These are phyloP conservation scores for Chloranthus sessilifolius DNA, from an alignment of 164 flowering plant genomes.

Conservation along the genomic window DNA sequence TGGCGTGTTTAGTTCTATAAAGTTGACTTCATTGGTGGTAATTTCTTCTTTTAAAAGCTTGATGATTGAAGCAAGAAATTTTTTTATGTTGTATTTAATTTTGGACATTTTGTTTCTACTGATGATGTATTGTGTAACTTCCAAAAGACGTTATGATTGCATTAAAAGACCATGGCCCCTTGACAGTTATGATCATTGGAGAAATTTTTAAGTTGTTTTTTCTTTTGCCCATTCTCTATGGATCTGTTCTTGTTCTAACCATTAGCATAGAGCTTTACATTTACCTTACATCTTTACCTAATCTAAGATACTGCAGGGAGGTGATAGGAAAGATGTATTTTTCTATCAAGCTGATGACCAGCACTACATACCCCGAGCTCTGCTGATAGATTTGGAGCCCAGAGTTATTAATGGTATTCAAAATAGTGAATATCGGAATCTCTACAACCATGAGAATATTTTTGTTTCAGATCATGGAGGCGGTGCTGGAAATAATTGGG, in stretches of 20 bases:
- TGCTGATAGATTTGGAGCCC: slow-evolving; percentile 93
- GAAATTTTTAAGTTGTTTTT: too few relatives aligned
- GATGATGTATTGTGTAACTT: too few relatives aligned
- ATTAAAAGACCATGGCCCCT: too few relatives aligned
- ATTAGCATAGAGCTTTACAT: not conserved
- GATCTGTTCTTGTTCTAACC: not conserved
- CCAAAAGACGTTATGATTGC: too few relatives aligned
- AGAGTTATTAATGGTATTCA: slow-evolving; percentile 97
- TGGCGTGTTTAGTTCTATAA: too few relatives aligned
- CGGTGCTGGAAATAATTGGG: slow-evolving; percentile 99
- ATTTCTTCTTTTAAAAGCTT: not conserved
- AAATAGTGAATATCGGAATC: slow-evolving; percentile 88
- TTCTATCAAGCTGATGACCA: slow-evolving; percentile 99
- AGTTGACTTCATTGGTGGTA: too few relatives aligned
- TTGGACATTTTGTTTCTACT: too few relatives aligned
- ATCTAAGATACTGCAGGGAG: slow-evolving; percentile 59
- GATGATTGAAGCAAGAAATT: not conserved
- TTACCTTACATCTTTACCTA: not conserved
- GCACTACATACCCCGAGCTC: slow-evolving; percentile 93
- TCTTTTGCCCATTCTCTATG: too few relatives aligned
- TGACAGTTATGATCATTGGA: too few relatives aligned
- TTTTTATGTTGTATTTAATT: too few relatives aligned
- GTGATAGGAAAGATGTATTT: slow-evolving; percentile 97
- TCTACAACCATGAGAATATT: slow-evolving; percentile 93
- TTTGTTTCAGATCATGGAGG: slow-evolving; percentile 95